phyloP scores from a whole-genome alignment of 1,284 basidiomycete genomes.

The Mixia osmundae region DNA sequence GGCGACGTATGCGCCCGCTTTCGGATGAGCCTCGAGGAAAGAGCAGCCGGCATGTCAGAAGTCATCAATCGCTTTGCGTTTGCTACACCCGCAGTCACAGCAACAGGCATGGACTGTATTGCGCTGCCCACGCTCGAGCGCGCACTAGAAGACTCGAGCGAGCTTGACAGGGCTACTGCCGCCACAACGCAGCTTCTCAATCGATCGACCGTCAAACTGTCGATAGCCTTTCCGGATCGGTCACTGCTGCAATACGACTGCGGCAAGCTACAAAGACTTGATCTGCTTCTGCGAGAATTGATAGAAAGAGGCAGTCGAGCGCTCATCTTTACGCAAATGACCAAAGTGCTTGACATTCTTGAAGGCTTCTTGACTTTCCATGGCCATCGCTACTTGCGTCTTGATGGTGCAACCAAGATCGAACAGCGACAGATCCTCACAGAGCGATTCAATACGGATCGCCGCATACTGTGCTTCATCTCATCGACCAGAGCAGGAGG shows the following conservation, averaged over 20 bases:
- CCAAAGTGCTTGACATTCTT: conserved; percentile 73
- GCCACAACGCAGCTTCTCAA: conserved; percentile 40
- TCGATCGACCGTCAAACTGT: conserved; percentile 50
- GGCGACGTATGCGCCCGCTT: too few species aligned
- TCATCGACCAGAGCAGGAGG: conserved; percentile 80
- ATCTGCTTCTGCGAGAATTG: conserved; percentile 50
- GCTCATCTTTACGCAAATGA: conserved; percentile 96
- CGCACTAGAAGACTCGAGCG: neutral
- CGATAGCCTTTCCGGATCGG: conserved; percentile 81
- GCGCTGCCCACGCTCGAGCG: neutral
- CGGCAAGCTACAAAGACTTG: conserved; percentile 74
- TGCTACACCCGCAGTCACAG: neutral
- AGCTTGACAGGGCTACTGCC: too few species aligned
- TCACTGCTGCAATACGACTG: conserved; percentile 87
- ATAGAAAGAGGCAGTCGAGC: conserved; percentile 71
- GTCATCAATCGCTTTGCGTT: neutral
- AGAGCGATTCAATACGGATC: conserved; percentile 83
- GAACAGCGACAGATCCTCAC: conserved; percentile 89
- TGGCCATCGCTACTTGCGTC: conserved; percentile 72
- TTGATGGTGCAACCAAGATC: conserved; percentile 87
- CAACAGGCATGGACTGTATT: neutral
- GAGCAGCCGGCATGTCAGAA: neutral
- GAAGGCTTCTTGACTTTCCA: conserved; percentile 83
- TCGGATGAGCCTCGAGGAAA: neutral
- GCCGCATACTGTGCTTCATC: conserved; percentile 79